A percentile compares a stretch with the other conserved stretches of the same genome.
phyloP scores from a whole-genome alignment of 805 yeast species.

The Wickerhamiella spandovensis region DNA sequence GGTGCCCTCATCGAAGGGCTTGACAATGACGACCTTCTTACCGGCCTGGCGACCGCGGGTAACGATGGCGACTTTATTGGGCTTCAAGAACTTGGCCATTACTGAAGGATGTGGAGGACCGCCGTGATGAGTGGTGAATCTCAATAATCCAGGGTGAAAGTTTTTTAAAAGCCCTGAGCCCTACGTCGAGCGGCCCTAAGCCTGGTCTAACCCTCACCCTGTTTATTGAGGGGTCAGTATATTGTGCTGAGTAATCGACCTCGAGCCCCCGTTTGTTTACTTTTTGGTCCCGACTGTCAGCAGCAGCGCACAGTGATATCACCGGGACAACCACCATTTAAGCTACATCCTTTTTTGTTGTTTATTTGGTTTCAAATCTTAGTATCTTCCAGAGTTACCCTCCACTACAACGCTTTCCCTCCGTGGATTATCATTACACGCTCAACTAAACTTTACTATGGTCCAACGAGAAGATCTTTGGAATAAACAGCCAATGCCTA shows the following conservation, averaged over 20 bases:
- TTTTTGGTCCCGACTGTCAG: too few species aligned
- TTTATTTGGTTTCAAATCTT: background rate
- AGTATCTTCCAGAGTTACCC: background rate
- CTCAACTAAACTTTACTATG: background rate
- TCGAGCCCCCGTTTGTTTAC: too few species aligned
- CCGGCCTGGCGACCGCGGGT: slow-evolving; percentile 99
- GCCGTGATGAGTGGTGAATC: background rate
- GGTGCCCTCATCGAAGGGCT: slow-evolving; percentile 98
- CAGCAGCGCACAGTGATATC: too few species aligned
- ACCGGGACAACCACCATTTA: background rate
- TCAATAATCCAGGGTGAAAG: background rate
- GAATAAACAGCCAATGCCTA: slow-evolving; percentile 7
- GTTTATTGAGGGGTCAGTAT: too few species aligned
- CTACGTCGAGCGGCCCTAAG: slow-evolving; percentile 4
- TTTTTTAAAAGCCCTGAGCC: slow-evolving; percentile 12
- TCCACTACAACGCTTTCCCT: background rate
- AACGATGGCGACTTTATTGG: slow-evolving; percentile 99
- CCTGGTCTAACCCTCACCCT: background rate
- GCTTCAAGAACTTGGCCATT: slow-evolving; percentile 98
- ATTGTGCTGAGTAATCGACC: too few species aligned
- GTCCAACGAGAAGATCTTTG: background rate
- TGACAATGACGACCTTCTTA: slow-evolving; percentile 98
- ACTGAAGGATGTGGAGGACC: slow-evolving; percentile 3
- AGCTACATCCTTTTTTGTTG: background rate
- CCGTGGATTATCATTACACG: background rate